phyloP scores from a whole-genome alignment of 352 stramenopile species.

The Phytophthora europaea region DNA sequence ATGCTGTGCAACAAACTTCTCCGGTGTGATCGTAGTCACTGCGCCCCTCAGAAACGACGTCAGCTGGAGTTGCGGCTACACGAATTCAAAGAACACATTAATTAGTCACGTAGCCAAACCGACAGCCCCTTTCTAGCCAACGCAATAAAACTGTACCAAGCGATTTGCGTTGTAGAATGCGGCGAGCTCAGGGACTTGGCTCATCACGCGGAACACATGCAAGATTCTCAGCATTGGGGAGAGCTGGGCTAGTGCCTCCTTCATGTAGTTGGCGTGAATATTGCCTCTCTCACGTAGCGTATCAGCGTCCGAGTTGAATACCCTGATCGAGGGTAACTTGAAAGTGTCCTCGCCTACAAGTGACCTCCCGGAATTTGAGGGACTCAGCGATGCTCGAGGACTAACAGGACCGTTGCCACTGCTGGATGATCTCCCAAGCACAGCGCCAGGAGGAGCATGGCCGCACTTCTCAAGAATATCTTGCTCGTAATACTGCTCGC shows the following conservation, averaged over 20 bases:
- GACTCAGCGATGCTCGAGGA: slow-evolving; percentile 34
- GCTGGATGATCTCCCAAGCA: slow-evolving; percentile 22
- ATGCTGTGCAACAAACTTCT: slow-evolving; percentile 80
- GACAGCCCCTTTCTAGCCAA: not conserved
- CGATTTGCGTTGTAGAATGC: slow-evolving; percentile 86
- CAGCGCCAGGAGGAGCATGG: slow-evolving; percentile 20
- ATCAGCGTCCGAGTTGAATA: slow-evolving; percentile 77
- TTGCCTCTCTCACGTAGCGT: slow-evolving; percentile 64
- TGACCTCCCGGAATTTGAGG: slow-evolving; percentile 29
- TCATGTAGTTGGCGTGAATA: slow-evolving; percentile 81
- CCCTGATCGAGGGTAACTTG: slow-evolving; percentile 74
- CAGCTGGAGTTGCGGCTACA: slow-evolving; percentile 79
- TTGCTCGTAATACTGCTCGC: slow-evolving; percentile 80
- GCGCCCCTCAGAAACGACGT: slow-evolving; percentile 76
- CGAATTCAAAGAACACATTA: slow-evolving; percentile 9
- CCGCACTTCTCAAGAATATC: slow-evolving; percentile 83
- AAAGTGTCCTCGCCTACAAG: slow-evolving; percentile 39
- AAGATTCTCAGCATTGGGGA: slow-evolving; percentile 80
- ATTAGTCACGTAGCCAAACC: not conserved
- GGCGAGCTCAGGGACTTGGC: slow-evolving; percentile 74
- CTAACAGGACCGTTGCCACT: slow-evolving; percentile 30
- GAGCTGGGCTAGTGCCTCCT: slow-evolving; percentile 62
- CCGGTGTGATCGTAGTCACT: slow-evolving; percentile 75
- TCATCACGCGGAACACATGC: slow-evolving; percentile 81
- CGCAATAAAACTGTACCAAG: slow-evolving; percentile 46